Percentiles rank a stretch among this genome's conserved stretches.
Conservation (phyloP, 768 basidiomycete species). For the Rhizopogon vinicolor region DNA sequence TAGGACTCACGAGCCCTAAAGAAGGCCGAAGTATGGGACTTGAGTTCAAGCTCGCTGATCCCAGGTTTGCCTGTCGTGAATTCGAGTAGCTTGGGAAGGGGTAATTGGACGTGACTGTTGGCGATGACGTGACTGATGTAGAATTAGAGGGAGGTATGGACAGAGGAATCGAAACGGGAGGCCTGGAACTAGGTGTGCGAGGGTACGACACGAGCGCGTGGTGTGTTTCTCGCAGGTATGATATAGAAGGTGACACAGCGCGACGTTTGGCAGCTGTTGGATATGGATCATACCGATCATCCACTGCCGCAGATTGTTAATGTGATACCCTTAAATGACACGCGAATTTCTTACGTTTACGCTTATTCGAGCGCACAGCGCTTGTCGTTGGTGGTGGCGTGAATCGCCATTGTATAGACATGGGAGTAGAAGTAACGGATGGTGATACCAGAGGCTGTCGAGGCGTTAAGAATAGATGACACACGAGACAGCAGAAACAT, state of each 20-base stretch:
- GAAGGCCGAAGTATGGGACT: slow-evolving; percentile 73
- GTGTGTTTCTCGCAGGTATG: slow-evolving; percentile 60
- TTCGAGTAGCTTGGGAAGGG: slow-evolving; percentile 38
- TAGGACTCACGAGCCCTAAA: slow-evolving; percentile 71
- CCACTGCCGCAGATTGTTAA: slow-evolving; percentile 41
- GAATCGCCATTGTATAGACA: slow-evolving; percentile 68
- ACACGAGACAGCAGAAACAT: slow-evolving; percentile 21
- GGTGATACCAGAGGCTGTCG: slow-evolving; percentile 57
- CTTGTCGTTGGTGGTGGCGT: slow-evolving; percentile 79
- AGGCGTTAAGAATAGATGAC: slow-evolving; percentile 10
- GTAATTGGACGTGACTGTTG: slow-evolving; percentile 53
- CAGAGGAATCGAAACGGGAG: slow-evolving; percentile 67
- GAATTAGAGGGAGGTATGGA: slow-evolving; percentile 51
- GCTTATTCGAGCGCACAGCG: slow-evolving; percentile 74
- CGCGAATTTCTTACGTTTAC: slow-evolving; percentile 51
- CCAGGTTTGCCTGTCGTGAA: slow-evolving; percentile 30
- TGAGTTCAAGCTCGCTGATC: slow-evolving; percentile 52
- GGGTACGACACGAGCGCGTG: slow-evolving; percentile 39
- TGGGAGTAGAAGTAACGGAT: slow-evolving; percentile 48
- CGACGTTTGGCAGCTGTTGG: slow-evolving; percentile 73
- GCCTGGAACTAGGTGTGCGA: slow-evolving; percentile 46
- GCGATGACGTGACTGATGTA: slow-evolving; percentile 69
- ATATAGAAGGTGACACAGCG: slow-evolving; percentile 77
- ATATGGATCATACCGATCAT: slow-evolving; percentile 85
- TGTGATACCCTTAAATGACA: background rate